These are phyloP conservation scores for Fragaria iinumae DNA, from an alignment of 306 rosid species.

Conservation along the genomic window DNA sequence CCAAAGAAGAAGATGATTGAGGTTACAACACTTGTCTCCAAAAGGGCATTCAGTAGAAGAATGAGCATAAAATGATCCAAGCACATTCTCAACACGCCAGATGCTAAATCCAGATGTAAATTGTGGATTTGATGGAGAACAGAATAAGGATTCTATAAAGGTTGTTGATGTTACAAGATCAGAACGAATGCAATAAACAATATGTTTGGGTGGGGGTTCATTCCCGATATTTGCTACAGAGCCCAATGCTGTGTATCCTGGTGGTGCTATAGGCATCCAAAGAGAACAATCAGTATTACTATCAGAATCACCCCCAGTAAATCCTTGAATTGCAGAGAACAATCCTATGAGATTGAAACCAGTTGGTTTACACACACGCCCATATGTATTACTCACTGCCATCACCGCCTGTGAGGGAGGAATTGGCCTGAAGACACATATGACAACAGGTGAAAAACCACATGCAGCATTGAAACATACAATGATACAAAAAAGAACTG, in stretches of 20 bases:
- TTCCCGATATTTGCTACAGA: slow-evolving; percentile 81
- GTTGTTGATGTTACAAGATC: slow-evolving; percentile 79
- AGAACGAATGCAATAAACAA: slow-evolving; percentile 83
- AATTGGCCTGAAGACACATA: slow-evolving; percentile 62
- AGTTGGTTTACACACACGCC: slow-evolving; percentile 88
- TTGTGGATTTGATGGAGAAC: slow-evolving; percentile 46
- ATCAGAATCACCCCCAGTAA: slow-evolving; percentile 42
- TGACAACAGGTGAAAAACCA: slow-evolving; percentile 8
- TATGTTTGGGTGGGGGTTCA: slow-evolving; percentile 68
- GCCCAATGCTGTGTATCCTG: slow-evolving; percentile 82
- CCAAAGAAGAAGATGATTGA: slow-evolving; percentile 87
- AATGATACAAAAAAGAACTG: neutral
- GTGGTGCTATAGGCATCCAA: slow-evolving; percentile 95
- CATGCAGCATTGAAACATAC: slow-evolving; percentile 11
- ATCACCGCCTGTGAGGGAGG: slow-evolving; percentile 96
- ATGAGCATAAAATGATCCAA: slow-evolving; percentile 85
- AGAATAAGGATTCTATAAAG: slow-evolving; percentile 68
- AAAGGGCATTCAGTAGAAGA: slow-evolving; percentile 58
- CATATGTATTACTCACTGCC: slow-evolving; percentile 87
- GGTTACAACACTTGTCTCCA: slow-evolving; percentile 48
- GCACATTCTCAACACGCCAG: slow-evolving; percentile 88
- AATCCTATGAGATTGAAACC: slow-evolving; percentile 73
- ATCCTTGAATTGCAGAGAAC: slow-evolving; percentile 61
- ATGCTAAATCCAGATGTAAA: slow-evolving; percentile 72
- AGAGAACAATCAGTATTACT: slow-evolving; percentile 66